Conservation (phyloP, 768 basidiomycete genomes). For the Rhodotorula paludigena region DNA sequence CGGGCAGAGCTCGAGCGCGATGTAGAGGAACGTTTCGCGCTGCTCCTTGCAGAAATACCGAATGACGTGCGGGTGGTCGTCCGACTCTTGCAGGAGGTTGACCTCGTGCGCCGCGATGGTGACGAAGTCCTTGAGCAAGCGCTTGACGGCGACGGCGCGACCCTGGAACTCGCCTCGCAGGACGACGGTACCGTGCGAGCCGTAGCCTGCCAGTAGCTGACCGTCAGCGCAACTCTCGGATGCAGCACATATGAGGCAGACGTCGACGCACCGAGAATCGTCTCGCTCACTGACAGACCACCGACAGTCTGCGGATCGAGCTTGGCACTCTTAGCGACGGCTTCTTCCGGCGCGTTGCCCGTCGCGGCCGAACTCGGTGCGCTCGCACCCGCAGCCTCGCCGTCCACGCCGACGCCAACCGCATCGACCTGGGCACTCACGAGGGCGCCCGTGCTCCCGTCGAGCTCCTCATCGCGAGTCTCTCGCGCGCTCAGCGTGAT, state of each 20-base stretch:
- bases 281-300: conserved; percentile 46
- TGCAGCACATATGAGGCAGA: no score
- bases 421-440: conserved; percentile 32
- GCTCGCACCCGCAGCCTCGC: conserved; percentile 14
- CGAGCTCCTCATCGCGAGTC: conserved; percentile 43
- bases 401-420: background rate
- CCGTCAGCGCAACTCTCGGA: background rate
- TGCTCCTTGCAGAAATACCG: conserved; percentile 97
- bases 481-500: conserved; percentile 37
- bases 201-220: conserved; percentile 60
- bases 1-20: conserved; percentile 91
- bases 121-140: conserved; percentile 88
- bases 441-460: no score
- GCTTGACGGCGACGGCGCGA: conserved; percentile 96
- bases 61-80: conserved; percentile 98
- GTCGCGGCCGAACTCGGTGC: conserved; percentile 41
- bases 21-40: conserved; percentile 89
- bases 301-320: conserved; percentile 43
- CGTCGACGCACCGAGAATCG: conserved; percentile 45
- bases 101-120: conserved; percentile 92
- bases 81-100: conserved; percentile 86
- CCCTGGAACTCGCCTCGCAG: conserved; percentile 92
- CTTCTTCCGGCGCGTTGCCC: background rate
- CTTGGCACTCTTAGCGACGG: conserved; percentile 25
- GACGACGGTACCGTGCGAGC: conserved; percentile 95